phyloP scores from a whole-genome alignment of 805 yeast genomes.

The Nakazawaea holstii region DNA sequence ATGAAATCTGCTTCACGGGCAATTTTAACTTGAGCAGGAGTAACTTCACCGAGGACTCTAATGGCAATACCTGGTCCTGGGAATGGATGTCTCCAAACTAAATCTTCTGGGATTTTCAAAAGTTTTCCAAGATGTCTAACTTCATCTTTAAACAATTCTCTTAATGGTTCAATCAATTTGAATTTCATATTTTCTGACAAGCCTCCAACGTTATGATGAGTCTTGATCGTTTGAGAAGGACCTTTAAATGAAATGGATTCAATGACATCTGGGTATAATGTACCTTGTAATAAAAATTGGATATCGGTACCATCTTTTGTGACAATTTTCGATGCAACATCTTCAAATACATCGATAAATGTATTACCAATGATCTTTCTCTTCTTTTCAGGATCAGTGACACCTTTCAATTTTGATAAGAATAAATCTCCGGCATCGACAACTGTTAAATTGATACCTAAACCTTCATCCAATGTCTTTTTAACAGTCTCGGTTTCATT shows the following conservation, averaged over 20 bases:
- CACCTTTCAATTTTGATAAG: slow-evolving; percentile 80
- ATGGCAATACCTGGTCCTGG: slow-evolving; percentile 99
- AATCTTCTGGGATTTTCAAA: slow-evolving; percentile 91
- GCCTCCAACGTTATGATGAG: slow-evolving; percentile 99
- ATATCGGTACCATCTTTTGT: slow-evolving; percentile 88
- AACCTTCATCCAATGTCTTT: slow-evolving; percentile 84
- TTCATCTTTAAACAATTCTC: slow-evolving; percentile 98
- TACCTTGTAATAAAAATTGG: slow-evolving; percentile 93
- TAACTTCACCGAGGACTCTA: slow-evolving; percentile 95
- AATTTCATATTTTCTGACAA: slow-evolving; percentile 96
- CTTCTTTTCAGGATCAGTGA: slow-evolving; percentile 98
- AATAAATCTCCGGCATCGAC: slow-evolving; percentile 93
- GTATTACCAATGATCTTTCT: slow-evolving; percentile 98
- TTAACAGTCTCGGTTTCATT: slow-evolving; percentile 89
- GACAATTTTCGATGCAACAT: slow-evolving; percentile 86
- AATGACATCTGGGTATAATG: slow-evolving; percentile 96
- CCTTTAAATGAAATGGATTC: slow-evolving; percentile 99
- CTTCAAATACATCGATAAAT: slow-evolving; percentile 94
- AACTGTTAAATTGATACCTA: slow-evolving; percentile 91
- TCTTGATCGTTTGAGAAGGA: slow-evolving; percentile 98
- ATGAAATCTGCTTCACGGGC: slow-evolving; percentile 97
- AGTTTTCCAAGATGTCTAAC: slow-evolving; percentile 94
- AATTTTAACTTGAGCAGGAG: slow-evolving; percentile 86
- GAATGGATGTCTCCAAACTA: slow-evolving; percentile 99
- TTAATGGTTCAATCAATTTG: slow-evolving; percentile 95